A percentile compares a stretch with the other conserved stretches of the same genome.
Conservation (phyloP, 176 grass and related monocot genomes). For the Zea luxurians region DNA sequence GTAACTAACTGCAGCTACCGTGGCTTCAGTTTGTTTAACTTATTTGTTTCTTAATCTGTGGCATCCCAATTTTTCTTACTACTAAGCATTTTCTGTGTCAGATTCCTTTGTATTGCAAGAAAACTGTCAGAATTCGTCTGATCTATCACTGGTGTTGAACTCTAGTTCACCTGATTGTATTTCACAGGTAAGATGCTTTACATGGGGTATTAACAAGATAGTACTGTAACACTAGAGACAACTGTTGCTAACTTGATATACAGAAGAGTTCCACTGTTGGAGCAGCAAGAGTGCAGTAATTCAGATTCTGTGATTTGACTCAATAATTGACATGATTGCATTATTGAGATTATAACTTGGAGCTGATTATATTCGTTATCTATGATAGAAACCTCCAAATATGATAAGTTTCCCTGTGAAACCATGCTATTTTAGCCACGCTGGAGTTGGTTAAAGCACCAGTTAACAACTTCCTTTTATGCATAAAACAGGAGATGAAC, state of each 20-base stretch:
- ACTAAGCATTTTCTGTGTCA: conserved; percentile 44
- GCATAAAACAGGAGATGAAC: conserved; percentile 56
- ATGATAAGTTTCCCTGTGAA: conserved; percentile 55
- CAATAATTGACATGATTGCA: conserved; percentile 44
- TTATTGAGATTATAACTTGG: conserved; percentile 53
- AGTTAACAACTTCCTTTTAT: conserved; percentile 29
- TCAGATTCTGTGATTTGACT: conserved; percentile 50
- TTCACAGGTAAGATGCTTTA: conserved; percentile 59
- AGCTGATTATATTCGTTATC: conserved; percentile 53
- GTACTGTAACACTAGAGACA: conserved; percentile 39
- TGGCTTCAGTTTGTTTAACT: conserved; percentile 33
- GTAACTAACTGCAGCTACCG: conserved; percentile 43
- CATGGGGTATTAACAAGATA: conserved; percentile 29
- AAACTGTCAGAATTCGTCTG: conserved; percentile 53
- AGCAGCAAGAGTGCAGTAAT: conserved; percentile 52
- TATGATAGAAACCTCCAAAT: conserved; percentile 61
- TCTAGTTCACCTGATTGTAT: conserved; percentile 53
- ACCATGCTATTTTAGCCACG: conserved; percentile 33
- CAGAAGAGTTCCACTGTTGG: conserved; percentile 55
- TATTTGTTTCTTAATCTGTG: conserved; percentile 20
- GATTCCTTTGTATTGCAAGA: conserved; percentile 58
- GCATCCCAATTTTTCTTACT: conserved; percentile 29
- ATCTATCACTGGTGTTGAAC: conserved; percentile 65
- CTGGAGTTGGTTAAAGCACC: conserved; percentile 22
- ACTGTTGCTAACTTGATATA: conserved; percentile 39